phyloP scores from a whole-genome alignment of 768 basidiomycete genomes.

The Collybia sp. region DNA sequence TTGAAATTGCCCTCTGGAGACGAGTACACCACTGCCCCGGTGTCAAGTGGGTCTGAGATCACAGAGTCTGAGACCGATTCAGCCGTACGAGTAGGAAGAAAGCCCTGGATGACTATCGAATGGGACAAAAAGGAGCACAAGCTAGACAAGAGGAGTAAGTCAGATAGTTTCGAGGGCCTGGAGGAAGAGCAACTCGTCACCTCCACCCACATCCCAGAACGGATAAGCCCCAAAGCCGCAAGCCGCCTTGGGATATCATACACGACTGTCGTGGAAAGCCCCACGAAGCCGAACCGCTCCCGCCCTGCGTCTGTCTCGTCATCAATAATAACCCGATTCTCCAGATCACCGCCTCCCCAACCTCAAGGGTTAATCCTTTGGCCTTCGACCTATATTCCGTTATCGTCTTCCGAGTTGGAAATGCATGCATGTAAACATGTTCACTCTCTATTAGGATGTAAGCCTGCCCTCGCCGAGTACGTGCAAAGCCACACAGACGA shows the following conservation, averaged over 20 bases:
- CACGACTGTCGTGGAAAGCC: constrained; percentile 16
- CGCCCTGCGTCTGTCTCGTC: constrained; percentile 10
- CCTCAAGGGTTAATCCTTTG: constrained; percentile 60
- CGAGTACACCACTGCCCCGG: constrained; percentile 1
- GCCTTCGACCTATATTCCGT: constrained; percentile 55
- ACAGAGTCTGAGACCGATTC: constrained; percentile 13
- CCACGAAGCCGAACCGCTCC: not conserved
- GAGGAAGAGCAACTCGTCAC: constrained; percentile 16
- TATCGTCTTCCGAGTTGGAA: constrained; percentile 58
- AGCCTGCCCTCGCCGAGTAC: constrained; percentile 50
- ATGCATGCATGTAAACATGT: constrained; percentile 72
- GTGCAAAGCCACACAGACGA: constrained; percentile 33
- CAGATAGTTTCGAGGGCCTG: constrained; percentile 10
- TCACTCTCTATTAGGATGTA: constrained; percentile 59
- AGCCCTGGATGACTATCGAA: constrained; percentile 31
- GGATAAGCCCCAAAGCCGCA: constrained; percentile 29
- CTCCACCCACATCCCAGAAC: constrained; percentile 19
- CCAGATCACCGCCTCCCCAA: constrained; percentile 30
- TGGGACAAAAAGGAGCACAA: constrained; percentile 29
- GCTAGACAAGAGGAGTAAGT: constrained; percentile 14
- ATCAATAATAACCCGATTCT: constrained; percentile 7
- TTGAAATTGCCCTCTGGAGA: constrained; percentile 50
- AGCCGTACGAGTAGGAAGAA: constrained; percentile 23
- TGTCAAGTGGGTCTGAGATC: constrained; percentile 17
- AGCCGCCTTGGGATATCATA: constrained; percentile 28